Evolutionary conservation across 208 protist species (phyloP).

Genomic region (Wallacemonas sp.): DNA sequence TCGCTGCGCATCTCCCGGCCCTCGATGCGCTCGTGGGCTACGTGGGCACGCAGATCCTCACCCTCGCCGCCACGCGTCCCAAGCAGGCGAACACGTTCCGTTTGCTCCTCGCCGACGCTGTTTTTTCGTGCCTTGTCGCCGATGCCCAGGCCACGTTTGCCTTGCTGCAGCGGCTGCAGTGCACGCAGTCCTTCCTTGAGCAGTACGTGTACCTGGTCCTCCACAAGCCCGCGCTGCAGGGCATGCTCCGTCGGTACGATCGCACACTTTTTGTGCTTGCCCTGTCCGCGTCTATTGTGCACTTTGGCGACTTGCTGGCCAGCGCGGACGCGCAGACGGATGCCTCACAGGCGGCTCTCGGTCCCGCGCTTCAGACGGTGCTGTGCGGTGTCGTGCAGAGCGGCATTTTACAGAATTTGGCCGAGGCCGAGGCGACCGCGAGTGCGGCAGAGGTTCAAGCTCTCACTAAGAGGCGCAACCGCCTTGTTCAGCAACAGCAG

Average conservation of each 20-base stretch:
- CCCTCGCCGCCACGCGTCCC: slow-evolving; percentile 32
- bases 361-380: slow-evolving; percentile 40
- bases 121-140: slow-evolving; percentile 67
- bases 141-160: slow-evolving; percentile 37
- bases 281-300: slow-evolving; percentile 30
- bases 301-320: slow-evolving; percentile 7
- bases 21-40: slow-evolving; percentile 36
- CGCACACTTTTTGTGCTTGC: slow-evolving; percentile 63
- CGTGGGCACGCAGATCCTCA: slow-evolving; percentile 40
- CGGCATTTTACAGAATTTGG: slow-evolving; percentile 44
- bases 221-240: slow-evolving; percentile 22
- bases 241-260: slow-evolving; percentile 70
- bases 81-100: slow-evolving; percentile 48
- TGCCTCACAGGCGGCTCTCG: slow-evolving; percentile 9
- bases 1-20: not conserved
- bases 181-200: slow-evolving; percentile 43
- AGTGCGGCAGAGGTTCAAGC: slow-evolving; percentile 35
- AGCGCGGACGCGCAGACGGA: not conserved
- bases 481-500: slow-evolving; percentile 3
- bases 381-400: slow-evolving; percentile 51
- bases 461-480: not conserved
- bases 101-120: slow-evolving; percentile 64
- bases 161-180: slow-evolving; percentile 37
- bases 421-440: slow-evolving; percentile 32
- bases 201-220: slow-evolving; percentile 55